Evolutionary conservation across 345 rosid species (phyloP).

Genomic region (Sisymbrium irio): DNA sequence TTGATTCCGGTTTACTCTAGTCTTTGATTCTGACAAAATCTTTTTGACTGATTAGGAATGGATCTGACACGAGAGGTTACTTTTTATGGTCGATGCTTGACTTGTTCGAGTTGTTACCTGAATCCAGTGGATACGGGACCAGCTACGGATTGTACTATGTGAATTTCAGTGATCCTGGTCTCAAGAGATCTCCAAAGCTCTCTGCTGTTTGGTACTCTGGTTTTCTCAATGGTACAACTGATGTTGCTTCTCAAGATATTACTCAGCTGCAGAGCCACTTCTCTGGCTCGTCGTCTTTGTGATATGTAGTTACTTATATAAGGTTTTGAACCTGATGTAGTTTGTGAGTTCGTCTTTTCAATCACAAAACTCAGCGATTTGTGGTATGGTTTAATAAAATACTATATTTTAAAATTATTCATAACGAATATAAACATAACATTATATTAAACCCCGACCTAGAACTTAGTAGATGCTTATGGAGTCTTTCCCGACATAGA

Average conservation of each 20-base stretch:
- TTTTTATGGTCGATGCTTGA: slow-evolving; percentile 54
- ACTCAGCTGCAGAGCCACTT: neutral
- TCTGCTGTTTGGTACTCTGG: slow-evolving; percentile 52
- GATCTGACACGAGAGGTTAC: slow-evolving; percentile 53
- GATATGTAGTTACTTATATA: too few relatives aligned
- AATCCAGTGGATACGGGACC: slow-evolving; percentile 14
- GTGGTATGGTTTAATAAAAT: too few relatives aligned
- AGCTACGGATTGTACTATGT: slow-evolving; percentile 42
- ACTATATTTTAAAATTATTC: too few relatives aligned
- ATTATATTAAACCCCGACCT: too few relatives aligned
- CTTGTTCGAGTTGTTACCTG: slow-evolving; percentile 34
- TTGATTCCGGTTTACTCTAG: neutral
- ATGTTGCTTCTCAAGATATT: slow-evolving; percentile 2
- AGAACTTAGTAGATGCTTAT: too few relatives aligned
- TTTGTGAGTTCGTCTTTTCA: too few relatives aligned
- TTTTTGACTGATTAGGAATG: slow-evolving; percentile 37
- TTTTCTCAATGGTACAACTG: slow-evolving; percentile 41
- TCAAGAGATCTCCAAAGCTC: slow-evolving; percentile 45
- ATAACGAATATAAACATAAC: too few relatives aligned
- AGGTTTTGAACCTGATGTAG: too few relatives aligned
- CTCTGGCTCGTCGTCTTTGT: too few relatives aligned
- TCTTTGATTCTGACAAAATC: neutral
- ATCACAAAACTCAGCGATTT: too few relatives aligned
- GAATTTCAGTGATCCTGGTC: slow-evolving; percentile 43
- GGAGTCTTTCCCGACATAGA: too few relatives aligned